Evolutionary conservation across 2,329 filamentous ascomycete species (phyloP).

Genomic region (Fusarium musae): DNA sequence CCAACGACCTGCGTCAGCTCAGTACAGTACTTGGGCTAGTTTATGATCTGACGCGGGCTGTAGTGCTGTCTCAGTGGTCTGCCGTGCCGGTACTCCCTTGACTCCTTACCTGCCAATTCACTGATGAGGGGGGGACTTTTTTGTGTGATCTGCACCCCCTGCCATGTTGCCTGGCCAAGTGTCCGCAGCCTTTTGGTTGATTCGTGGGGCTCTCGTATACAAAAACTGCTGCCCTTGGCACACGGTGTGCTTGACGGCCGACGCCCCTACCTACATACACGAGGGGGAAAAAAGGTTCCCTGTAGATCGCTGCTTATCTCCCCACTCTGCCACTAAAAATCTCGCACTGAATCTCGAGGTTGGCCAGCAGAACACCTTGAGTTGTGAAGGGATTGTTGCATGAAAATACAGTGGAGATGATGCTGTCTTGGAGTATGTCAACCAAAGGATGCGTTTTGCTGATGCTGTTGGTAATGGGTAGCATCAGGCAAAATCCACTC

Average conservation of each 20-base stretch:
- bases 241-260: not conserved
- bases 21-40: not conserved
- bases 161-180: slow-evolving; percentile 10
- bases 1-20: not conserved
- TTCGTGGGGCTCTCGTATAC: slow-evolving; percentile 26
- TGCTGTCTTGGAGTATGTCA: not conserved
- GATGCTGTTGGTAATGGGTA: not conserved
- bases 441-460: not conserved
- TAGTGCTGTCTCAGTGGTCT: not conserved
- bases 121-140: not conserved
- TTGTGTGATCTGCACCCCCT: slow-evolving; percentile 13
- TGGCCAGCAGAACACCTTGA: not conserved
- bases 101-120: not conserved
- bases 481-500: not conserved
- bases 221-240: not conserved
- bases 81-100: not conserved
- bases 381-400: not conserved
- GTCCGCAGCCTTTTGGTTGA: not conserved
- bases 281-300: slow-evolving; percentile 5
- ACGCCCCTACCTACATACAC: slow-evolving; percentile 29
- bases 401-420: not conserved
- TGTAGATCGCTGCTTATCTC: slow-evolving; percentile 16
- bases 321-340: slow-evolving; percentile 12
- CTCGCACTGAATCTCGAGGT: slow-evolving; percentile 4
- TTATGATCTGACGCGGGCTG: slow-evolving; percentile 21